Percentiles rank a stretch among this genome's conserved stretches.
phyloP scores from a whole-genome alignment of 225 moss, liverwort and hornwort species.

The Rhytidiadelphus loreus region DNA sequence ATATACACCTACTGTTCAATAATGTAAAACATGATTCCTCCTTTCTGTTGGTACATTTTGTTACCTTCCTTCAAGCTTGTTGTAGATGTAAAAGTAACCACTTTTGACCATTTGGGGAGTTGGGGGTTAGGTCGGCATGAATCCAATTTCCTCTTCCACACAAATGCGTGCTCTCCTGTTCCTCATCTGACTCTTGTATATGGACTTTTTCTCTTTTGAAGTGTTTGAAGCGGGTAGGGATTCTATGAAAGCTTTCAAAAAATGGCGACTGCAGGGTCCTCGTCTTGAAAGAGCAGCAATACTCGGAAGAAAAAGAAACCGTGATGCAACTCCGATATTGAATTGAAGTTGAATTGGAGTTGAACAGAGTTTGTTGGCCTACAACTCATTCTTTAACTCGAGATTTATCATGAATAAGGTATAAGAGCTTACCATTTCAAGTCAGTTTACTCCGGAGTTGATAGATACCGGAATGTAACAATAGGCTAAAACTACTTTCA shows the following conservation, averaged over 20 bases:
- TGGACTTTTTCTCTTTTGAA: constrained; percentile 1
- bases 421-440: not conserved
- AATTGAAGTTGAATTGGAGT: too few species aligned
- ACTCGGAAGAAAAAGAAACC: constrained; percentile 62
- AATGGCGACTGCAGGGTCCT: constrained; percentile 76
- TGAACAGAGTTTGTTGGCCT: not conserved
- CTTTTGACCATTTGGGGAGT: not conserved
- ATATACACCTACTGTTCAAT: not conserved
- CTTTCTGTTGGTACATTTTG: not conserved
- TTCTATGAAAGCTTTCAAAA: constrained; percentile 70
- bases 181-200: not conserved
- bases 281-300: constrained; percentile 77
- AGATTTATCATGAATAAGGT: not conserved
- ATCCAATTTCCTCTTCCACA: not conserved
- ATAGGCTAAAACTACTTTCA: not conserved
- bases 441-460: not conserved
- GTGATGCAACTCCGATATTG: constrained; percentile 21
- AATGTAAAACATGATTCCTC: not conserved
- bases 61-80: not conserved
- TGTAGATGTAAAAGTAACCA: not conserved
- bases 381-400: not conserved
- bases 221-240: constrained; percentile 79
- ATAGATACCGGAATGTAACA: not conserved
- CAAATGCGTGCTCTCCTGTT: not conserved
- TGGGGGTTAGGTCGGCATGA: not conserved